A percentile compares a stretch with the other conserved stretches of the same genome.
Evolutionary conservation across 495 filamentous ascomycete species (phyloP).

Genomic region (Copromyces sp.): DNA sequence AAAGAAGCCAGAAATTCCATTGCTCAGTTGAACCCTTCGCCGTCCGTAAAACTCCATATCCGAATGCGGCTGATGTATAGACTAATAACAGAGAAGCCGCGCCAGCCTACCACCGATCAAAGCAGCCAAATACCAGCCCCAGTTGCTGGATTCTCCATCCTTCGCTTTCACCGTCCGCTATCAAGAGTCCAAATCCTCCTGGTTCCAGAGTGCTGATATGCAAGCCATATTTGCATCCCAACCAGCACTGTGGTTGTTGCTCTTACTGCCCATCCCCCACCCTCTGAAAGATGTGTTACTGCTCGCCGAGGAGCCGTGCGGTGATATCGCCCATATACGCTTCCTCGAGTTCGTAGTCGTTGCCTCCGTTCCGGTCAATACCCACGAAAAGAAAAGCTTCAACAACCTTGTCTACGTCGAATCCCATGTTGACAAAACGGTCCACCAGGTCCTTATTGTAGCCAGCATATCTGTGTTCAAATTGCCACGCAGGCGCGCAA

Average conservation of each 20-base stretch:
- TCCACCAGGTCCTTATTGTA: conserved; percentile 82
- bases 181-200: background rate
- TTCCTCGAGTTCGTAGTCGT: conserved; percentile 76
- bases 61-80: background rate
- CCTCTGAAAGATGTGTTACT: conserved; percentile 19
- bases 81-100: background rate
- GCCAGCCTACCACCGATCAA: background rate
- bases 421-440: conserved; percentile 89
- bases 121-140: background rate
- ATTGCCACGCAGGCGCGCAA: background rate
- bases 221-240: background rate
- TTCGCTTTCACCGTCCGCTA: background rate
- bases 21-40: background rate
- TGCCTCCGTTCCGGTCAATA: conserved; percentile 63
- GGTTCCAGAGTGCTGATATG: background rate
- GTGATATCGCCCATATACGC: conserved; percentile 86
- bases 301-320: conserved; percentile 71
- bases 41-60: background rate
- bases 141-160: background rate
- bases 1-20: background rate
- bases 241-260: background rate
- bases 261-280: background rate
- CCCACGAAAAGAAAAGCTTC: conserved; percentile 73
- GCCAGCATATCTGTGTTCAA: conserved; percentile 60
- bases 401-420: conserved; percentile 81